phyloP scores from a whole-genome alignment of 257 asterid species.

The Scutellaria barbata region DNA sequence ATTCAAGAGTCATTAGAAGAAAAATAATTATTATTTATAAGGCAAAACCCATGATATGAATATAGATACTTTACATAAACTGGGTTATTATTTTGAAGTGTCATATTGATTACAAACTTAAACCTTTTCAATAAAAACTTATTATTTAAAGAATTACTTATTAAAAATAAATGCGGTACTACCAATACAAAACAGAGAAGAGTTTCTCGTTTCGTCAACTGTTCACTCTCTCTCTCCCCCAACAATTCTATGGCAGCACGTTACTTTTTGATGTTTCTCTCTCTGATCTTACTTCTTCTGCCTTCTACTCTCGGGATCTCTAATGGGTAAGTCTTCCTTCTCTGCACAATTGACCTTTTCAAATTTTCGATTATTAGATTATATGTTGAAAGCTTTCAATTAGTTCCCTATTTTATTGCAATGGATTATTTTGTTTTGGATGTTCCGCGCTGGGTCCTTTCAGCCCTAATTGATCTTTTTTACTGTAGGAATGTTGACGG shows the following conservation, averaged over 20 bases:
- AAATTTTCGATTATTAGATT: neutral
- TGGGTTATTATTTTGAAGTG: too few species aligned
- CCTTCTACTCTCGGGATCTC: conserved; percentile 56
- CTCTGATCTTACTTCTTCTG: conserved; percentile 39
- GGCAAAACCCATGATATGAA: too few species aligned
- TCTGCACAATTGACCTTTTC: conserved; percentile 10
- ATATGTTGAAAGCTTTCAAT: neutral
- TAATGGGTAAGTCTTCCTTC: conserved; percentile 40
- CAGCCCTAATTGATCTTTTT: conserved; percentile 24
- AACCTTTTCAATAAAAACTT: too few species aligned
- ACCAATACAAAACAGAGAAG: neutral
- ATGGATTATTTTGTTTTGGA: conserved; percentile 17
- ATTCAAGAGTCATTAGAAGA: too few species aligned
- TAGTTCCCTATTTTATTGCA: neutral
- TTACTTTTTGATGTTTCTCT: conserved; percentile 32
- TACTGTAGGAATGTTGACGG: conserved; percentile 53
- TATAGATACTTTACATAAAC: too few species aligned
- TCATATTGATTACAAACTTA: too few species aligned
- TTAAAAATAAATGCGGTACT: too few species aligned
- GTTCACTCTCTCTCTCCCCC: neutral
- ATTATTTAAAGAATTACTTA: too few species aligned
- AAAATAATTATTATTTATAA: too few species aligned
- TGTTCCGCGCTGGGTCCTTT: conserved; percentile 1
- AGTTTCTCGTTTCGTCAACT: conserved; percentile 16
- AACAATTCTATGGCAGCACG: conserved; percentile 44